Evolutionary conservation across 176 grass and related monocot species (phyloP).

Genomic region (Luzula sylvatica): DNA sequence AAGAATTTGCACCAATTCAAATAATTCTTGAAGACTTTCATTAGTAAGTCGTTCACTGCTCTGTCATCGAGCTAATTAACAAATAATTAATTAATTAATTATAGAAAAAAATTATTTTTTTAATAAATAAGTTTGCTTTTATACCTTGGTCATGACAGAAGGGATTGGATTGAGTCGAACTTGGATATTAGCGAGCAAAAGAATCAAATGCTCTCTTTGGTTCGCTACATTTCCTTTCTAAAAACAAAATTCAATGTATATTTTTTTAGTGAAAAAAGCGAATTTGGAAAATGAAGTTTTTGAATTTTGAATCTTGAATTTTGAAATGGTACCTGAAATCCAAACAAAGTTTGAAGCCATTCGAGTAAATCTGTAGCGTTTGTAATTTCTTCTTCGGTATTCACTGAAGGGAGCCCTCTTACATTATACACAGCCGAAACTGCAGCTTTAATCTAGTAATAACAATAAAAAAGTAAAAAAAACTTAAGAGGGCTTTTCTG

Average conservation of each 20-base stretch:
- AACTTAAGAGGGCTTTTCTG: too few species aligned
- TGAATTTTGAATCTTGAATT: too few species aligned
- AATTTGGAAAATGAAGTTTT: too few species aligned
- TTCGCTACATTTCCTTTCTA: constrained; percentile 95
- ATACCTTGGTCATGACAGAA: constrained; percentile 59
- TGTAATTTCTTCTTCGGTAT: constrained; percentile 34
- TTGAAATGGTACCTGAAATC: constrained; percentile 76
- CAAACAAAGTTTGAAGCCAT: constrained; percentile 92
- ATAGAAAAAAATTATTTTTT: constrained; percentile 9
- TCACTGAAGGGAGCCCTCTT: constrained; percentile 57
- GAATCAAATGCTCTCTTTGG: constrained; percentile 92
- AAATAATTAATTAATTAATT: constrained; percentile 22
- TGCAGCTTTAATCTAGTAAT: constrained; percentile 62
- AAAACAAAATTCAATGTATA: constrained; percentile 3
- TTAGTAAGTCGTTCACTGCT: constrained; percentile 77
- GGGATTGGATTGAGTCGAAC: constrained; percentile 62
- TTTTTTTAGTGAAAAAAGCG: constrained; percentile 19
- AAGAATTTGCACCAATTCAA: constrained; percentile 91
- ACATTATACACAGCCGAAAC: constrained; percentile 64
- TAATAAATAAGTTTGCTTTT: not conserved
- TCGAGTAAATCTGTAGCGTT: constrained; percentile 44
- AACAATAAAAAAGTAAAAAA: not conserved
- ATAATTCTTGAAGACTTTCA: constrained; percentile 89
- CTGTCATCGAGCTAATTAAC: constrained; percentile 86
- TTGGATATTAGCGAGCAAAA: constrained; percentile 87